Base-by-base conservation (phyloP, 139 green algal genomes). In the Picochlorum sp. region DNA sequence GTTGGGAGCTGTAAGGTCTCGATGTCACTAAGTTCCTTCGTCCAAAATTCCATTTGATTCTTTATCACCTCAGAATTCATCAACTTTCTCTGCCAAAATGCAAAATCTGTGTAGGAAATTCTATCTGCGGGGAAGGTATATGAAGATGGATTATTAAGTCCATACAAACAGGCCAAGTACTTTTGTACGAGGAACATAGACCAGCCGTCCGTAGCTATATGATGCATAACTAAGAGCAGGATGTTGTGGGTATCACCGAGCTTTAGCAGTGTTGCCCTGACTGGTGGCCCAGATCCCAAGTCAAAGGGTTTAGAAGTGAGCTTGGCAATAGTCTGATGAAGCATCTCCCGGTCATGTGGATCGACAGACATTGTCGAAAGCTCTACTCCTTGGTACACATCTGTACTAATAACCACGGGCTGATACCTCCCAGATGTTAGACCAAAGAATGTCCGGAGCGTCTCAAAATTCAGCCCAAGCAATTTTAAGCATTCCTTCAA, bases 141-240 rank as follows among this genome's bases (percentile, higher is more conserved):
- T 28, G 7, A 31, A 5, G 0, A 40, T 39, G 7, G 4, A 30
- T 39, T 7, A 59, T 9, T 39, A 8, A 35, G 32, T 29, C 29
- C 9, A 50, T 63, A 62, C 14, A 58, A 39, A 4, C 13, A 33
- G 5, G 26, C 20, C 52, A 69, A 41, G 5, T 69, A 49, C 24
- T 54, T 49, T 5, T 24, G 12, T 5, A 69, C 16, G 12, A 69
- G 2, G n/a, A 30, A 29, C 7, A 47, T 29, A n/a, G 36, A 57
- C 62, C 51, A 63, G 16, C 28, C 51, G 32, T 69, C 62, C 1
- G 18, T 39, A 33, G 55, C 40, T 39, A 43, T 53, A 43, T 69
- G 62, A 33, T 63, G 52, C 26, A 41, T 29, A 22, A n/a, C 31
- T 16, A 69, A 16, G 12, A 47, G 5, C 16, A 69, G 37, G 24